Conservation (phyloP, 169 alveolate species). For the Perkinsus olseni region DNA sequence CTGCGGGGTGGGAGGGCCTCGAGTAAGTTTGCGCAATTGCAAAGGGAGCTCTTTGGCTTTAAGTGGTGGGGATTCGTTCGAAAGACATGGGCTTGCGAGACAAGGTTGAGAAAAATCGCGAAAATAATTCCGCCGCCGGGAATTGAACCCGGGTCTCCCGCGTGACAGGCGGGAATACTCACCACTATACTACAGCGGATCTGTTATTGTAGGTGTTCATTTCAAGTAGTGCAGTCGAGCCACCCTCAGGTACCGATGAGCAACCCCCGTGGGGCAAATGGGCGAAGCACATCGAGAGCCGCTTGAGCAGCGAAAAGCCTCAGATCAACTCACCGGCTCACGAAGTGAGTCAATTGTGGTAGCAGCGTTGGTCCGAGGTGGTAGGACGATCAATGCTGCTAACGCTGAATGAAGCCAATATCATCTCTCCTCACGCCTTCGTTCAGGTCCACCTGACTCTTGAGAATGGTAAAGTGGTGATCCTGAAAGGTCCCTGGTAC, state of each 20-base stretch:
- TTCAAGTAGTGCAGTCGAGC: not conserved
- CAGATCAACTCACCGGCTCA: not conserved
- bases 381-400: no score
- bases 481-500: not conserved
- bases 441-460: not conserved
- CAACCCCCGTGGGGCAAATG: not conserved
- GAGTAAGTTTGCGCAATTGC: no score
- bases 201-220: not conserved
- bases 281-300: not conserved
- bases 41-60: no score
- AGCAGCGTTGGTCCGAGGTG: no score
- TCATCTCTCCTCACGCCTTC: no score
- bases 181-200: not conserved
- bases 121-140: not conserved
- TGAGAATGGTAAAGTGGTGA: not conserved
- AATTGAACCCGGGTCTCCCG: conserved; percentile 2
- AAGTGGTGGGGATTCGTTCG: no score
- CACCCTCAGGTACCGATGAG: not conserved
- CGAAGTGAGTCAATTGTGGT: not conserved
- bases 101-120: no score
- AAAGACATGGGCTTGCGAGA: no score
- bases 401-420: no score
- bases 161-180: conserved; percentile 2
- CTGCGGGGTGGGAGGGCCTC: no score
- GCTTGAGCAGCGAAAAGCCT: not conserved